Conservation (phyloP, 208 protist species). For the Leishmania tarentolae region DNA sequence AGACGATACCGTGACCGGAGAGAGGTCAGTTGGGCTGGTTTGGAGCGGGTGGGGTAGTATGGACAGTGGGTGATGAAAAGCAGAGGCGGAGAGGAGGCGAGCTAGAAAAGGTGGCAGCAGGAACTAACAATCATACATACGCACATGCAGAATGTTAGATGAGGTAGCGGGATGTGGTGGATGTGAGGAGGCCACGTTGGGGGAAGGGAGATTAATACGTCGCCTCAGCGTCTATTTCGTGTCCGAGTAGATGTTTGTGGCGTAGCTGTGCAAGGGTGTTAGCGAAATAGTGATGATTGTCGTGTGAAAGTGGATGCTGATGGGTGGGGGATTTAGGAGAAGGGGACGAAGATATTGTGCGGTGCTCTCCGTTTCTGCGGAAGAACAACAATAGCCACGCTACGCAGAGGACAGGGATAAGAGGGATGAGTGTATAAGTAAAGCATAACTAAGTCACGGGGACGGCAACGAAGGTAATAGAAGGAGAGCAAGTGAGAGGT, state of each 20-base stretch:
- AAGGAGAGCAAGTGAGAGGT: background rate
- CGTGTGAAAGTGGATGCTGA: background rate
- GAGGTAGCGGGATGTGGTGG: no score
- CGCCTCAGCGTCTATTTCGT: background rate
- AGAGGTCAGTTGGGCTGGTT: background rate
- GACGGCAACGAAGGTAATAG: background rate
- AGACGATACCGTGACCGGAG: background rate
- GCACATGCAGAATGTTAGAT: background rate
- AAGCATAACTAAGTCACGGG: background rate
- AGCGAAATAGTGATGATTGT: background rate
- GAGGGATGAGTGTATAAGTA: background rate
- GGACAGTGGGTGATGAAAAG: background rate
- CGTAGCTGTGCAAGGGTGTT: background rate
- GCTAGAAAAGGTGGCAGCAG: background rate
- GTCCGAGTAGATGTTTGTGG: background rate
- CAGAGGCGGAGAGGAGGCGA: background rate
- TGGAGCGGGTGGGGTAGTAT: background rate
- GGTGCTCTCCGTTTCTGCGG: background rate
- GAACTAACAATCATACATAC: background rate
- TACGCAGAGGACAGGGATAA: background rate
- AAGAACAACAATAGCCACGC: background rate
- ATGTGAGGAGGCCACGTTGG: background rate
- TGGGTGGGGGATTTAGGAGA: no score
- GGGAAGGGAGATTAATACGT: background rate
- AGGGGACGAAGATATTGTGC: background rate